phyloP scores from a whole-genome alignment of 2,329 filamentous ascomycete genomes.

The Aspergillus japonicus region DNA sequence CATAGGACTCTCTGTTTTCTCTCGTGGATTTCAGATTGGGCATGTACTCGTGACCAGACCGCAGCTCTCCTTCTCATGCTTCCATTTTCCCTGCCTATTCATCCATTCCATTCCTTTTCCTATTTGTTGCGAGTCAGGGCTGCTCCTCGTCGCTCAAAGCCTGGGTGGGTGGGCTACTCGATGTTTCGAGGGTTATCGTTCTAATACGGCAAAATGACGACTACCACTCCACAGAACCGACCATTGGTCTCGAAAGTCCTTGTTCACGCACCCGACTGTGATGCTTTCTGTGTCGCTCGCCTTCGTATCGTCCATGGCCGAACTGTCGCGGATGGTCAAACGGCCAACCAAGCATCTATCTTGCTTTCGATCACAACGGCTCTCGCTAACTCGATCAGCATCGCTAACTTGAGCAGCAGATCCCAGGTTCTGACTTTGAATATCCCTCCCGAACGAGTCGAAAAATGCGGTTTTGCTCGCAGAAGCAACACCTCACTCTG shows the following conservation, averaged over 20 bases:
- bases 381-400: constrained; percentile 18
- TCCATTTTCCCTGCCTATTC: constrained; percentile 11
- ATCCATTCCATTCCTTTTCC: constrained; percentile 2
- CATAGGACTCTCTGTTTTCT: constrained; percentile 24
- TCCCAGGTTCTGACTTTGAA: constrained; percentile 19
- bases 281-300: constrained; percentile 14
- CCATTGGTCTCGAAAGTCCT: constrained; percentile 19
- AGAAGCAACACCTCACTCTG: constrained; percentile 17
- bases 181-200: constrained; percentile 20
- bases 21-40: constrained; percentile 18
- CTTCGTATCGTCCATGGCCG: constrained; percentile 19
- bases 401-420: constrained; percentile 7
- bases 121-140: constrained; percentile 20
- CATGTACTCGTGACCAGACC: constrained; percentile 20
- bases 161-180: constrained; percentile 25
- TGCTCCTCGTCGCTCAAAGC: constrained; percentile 22
- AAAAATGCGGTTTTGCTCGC: constrained; percentile 15
- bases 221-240: constrained; percentile 12
- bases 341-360: constrained; percentile 20
- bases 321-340: neutral
- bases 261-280: constrained; percentile 14
- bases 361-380: constrained; percentile 17
- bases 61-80: constrained; percentile 13
- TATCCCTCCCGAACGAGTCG: constrained; percentile 15
- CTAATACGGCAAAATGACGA: constrained; percentile 15